Conservation (phyloP, 2,329 filamentous ascomycete genomes). For the Microcera coccophila region DNA sequence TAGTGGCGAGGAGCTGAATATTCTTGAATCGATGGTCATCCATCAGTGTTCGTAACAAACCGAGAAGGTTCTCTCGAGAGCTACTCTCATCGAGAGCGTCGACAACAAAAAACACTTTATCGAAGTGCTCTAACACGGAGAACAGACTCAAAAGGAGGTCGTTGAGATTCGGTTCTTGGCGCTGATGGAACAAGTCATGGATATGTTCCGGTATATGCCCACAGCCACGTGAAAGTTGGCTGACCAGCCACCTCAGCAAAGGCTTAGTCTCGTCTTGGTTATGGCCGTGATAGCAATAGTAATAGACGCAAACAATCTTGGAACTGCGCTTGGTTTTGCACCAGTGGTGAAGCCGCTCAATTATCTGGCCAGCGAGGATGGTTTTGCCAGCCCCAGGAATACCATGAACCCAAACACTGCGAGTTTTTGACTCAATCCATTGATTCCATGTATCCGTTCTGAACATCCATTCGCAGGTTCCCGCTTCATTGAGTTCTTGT, state of each 20-base stretch:
- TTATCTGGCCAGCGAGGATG: neutral
- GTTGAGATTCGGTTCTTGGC: neutral
- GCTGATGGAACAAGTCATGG: neutral
- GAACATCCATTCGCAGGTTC: neutral
- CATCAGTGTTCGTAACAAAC: neutral
- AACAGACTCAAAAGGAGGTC: neutral
- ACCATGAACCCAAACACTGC: constrained; percentile 4
- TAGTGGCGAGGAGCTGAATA: neutral
- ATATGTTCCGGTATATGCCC: neutral
- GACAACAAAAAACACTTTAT: neutral
- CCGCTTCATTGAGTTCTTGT: neutral
- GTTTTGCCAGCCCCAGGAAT: constrained; percentile 3
- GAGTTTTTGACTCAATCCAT: neutral
- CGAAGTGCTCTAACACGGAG: neutral
- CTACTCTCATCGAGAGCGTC: constrained; percentile 2
- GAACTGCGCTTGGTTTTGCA: neutral
- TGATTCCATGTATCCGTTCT: neutral
- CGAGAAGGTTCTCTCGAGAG: neutral
- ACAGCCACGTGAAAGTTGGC: neutral
- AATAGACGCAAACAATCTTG: neutral
- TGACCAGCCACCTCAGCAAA: constrained; percentile 1
- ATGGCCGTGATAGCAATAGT: constrained; percentile 4
- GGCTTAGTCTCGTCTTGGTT: constrained; percentile 1
- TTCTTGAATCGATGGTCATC: neutral
- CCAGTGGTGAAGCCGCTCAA: neutral